phyloP scores from a whole-genome alignment of 805 yeast genomes.

The Brettanomyces sp. region DNA sequence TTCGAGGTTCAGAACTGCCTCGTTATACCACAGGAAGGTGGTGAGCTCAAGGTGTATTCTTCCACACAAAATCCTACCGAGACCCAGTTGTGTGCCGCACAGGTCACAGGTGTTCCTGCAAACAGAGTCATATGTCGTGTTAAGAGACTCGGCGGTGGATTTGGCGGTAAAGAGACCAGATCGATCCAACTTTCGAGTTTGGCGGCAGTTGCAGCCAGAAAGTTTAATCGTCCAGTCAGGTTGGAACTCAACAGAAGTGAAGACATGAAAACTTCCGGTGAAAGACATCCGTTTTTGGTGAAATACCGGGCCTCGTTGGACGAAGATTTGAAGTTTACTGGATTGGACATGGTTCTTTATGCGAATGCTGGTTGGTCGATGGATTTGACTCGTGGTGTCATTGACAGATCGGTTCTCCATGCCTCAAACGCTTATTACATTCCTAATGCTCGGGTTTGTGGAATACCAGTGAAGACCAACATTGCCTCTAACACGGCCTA shows the following conservation, averaged over 20 bases:
- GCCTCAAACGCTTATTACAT: slow-evolving; percentile 33
- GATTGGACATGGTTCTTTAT: slow-evolving; percentile 28
- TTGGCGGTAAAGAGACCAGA: slow-evolving; percentile 41
- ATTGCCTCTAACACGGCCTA: slow-evolving; percentile 40
- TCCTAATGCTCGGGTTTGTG: slow-evolving; percentile 30
- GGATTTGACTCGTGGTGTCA: slow-evolving; percentile 40
- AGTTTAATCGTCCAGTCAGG: slow-evolving; percentile 33
- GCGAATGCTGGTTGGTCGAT: slow-evolving; percentile 42
- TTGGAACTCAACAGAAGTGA: slow-evolving; percentile 31
- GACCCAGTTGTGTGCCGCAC: slow-evolving; percentile 33
- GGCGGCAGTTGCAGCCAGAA: slow-evolving; percentile 34
- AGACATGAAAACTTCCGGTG: slow-evolving; percentile 38
- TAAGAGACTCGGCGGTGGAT: slow-evolving; percentile 40
- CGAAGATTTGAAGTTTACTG: slow-evolving; percentile 31
- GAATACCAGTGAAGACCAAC: slow-evolving; percentile 34
- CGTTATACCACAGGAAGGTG: slow-evolving; percentile 36
- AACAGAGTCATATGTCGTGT: slow-evolving; percentile 31
- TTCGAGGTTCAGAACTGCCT: slow-evolving; percentile 37
- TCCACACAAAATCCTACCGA: slow-evolving; percentile 38
- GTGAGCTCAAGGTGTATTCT: slow-evolving; percentile 34
- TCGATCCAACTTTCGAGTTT: slow-evolving; percentile 29
- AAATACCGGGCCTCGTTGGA: slow-evolving; percentile 36
- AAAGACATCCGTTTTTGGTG: slow-evolving; percentile 36
- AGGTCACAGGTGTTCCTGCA: slow-evolving; percentile 33
- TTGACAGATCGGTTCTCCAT: slow-evolving; percentile 37